Percentiles rank a stretch among this genome's conserved stretches.
phyloP scores from a whole-genome alignment of 306 rosid species.

The Delonix regia region DNA sequence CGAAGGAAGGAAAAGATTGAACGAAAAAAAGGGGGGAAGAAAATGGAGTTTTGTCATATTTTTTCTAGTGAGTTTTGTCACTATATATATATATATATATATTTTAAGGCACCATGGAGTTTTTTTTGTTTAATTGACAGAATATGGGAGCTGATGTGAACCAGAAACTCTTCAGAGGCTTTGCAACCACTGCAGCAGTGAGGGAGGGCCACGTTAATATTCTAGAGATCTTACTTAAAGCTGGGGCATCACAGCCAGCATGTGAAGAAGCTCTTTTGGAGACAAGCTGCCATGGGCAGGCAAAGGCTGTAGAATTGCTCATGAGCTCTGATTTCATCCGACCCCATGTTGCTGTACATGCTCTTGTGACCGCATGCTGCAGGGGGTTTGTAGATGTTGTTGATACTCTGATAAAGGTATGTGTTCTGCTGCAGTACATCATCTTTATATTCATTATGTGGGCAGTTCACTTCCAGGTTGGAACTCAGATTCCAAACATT shows the following conservation, averaged over 20 bases:
- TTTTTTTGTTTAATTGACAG: conserved; percentile 49
- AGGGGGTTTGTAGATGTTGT: conserved; percentile 81
- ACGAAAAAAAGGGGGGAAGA: not conserved
- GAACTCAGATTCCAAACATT: not conserved
- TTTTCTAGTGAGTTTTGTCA: conserved; percentile 4
- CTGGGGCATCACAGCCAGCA: conserved; percentile 94
- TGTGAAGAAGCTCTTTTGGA: conserved; percentile 95
- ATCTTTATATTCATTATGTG: conserved; percentile 6
- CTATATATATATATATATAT: conserved; percentile 17
- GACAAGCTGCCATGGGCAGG: conserved; percentile 87
- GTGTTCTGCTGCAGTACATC: conserved; percentile 24
- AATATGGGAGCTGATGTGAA: conserved; percentile 84
- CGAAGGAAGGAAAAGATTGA: not conserved
- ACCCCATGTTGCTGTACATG: conserved; percentile 77
- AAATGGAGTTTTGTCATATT: too few species aligned
- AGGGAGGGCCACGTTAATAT: conserved; percentile 81
- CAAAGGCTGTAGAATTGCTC: conserved; percentile 65
- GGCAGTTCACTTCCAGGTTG: not conserved
- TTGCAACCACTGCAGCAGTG: conserved; percentile 89
- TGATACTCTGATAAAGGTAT: conserved; percentile 73
- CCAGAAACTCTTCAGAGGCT: conserved; percentile 92
- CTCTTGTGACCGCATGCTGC: conserved; percentile 81
- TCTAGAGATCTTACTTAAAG: conserved; percentile 79
- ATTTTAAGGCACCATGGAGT: not conserved
- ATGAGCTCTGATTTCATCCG: conserved; percentile 89